Evolutionary conservation across 2,329 filamentous ascomycete genomes (phyloP), one percentile per base, ranked within the genome.

Genomic region (Colletotrichum sp.): DNA sequence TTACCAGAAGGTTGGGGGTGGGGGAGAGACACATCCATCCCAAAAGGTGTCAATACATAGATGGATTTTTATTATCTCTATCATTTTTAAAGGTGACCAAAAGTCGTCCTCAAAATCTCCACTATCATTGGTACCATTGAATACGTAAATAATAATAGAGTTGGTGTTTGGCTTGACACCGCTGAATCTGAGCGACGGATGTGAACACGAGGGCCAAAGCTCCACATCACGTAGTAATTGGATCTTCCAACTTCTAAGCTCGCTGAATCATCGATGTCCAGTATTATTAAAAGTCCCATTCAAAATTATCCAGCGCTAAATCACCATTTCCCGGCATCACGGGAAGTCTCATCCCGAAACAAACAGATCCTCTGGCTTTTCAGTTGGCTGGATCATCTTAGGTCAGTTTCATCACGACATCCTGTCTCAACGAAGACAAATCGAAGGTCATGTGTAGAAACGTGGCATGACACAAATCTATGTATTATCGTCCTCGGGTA

Each of bases 221-320:
- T 10, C 36, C 0, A 3, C 0, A 44, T 18, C 16, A 44, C 36
- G 36, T 18, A 1, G 36, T 18, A n/a, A 18, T 1, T 44, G 0
- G 36, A 18, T n/a, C 36, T 44, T 44, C 36, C 8, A 1, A 44
- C 3, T 44, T 44, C 16, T 44, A 0, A 10, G 8, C 36, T 44
- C 16, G 36, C 36, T 44, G 1, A 44, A 3, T 39, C 2, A 18
- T 39, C 1, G 2, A 39, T 39, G 1, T 39, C 16, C 1, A 1
- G 8, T 9, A 44, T 44, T 3, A 44, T 44, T 44, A 1, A 10
- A 44, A 6, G 16, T 0, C 8, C 8, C 1, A n/a, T 4, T 44
- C 7, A 18, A 18, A 1, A 18, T 18, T 44, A 44, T 5, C 0
- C 1, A 44, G 36, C 1, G 16, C 36, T 18, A 3, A 44, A 44